phyloP scores from a whole-genome alignment of 2,329 filamentous ascomycete genomes.

The Scorias spongiosa region DNA sequence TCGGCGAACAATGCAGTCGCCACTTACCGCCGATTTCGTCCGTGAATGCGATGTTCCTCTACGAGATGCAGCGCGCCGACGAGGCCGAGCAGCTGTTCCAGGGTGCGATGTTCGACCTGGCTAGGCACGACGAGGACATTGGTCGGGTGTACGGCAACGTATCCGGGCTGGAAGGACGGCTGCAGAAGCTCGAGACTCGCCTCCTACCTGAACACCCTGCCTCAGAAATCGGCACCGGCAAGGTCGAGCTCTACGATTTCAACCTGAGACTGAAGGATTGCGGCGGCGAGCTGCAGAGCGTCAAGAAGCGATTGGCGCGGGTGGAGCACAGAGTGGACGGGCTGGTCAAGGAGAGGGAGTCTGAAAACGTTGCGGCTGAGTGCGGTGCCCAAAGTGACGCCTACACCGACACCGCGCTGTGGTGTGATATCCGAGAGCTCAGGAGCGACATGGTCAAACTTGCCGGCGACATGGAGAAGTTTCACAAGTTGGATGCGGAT shows the following conservation, averaged over 20 bases:
- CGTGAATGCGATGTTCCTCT: slow-evolving; percentile 14
- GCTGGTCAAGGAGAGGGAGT: not conserved
- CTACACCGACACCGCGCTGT: not conserved
- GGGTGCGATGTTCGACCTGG: not conserved
- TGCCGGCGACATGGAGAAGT: too few species aligned
- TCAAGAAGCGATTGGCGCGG: not conserved
- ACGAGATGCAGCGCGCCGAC: slow-evolving; percentile 14
- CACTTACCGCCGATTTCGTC: slow-evolving; percentile 13
- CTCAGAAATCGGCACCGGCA: not conserved
- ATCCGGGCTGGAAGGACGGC: not conserved
- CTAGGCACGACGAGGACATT: not conserved
- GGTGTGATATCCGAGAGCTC: not conserved
- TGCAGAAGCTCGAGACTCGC: not conserved
- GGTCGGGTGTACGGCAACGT: not conserved
- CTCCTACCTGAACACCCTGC: not conserved
- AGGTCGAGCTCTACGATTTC: not conserved
- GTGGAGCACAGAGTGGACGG: not conserved
- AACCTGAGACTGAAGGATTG: not conserved
- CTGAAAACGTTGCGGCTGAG: not conserved
- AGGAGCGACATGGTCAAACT: not conserved
- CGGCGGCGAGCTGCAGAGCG: not conserved
- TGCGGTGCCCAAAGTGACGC: not conserved
- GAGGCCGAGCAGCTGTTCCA: slow-evolving; percentile 11
- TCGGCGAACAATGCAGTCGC: slow-evolving; percentile 8
- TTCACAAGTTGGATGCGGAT: slow-evolving; percentile 1